Percentiles rank a stretch among this genome's conserved stretches.
Conservation (phyloP, 768 basidiomycete genomes). For the Trametes gibbosa region DNA sequence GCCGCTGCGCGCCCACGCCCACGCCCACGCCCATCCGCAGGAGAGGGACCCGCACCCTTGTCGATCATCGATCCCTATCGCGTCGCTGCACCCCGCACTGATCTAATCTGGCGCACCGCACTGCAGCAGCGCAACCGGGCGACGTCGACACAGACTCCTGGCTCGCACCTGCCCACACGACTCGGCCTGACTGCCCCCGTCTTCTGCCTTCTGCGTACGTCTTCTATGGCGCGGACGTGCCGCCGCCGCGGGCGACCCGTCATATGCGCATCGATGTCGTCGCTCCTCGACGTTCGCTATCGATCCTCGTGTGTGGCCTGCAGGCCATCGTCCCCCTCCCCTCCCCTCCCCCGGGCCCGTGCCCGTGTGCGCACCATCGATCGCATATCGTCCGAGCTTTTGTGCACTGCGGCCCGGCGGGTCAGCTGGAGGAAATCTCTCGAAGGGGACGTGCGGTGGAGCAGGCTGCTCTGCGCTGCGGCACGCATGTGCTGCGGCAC, state of each 20-base stretch:
- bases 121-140: too few species aligned
- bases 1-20: background rate
- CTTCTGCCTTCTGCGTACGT: background rate
- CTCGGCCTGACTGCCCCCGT: background rate
- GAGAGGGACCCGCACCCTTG: background rate
- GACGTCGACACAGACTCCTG: too few species aligned
- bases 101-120: background rate
- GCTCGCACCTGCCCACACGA: too few species aligned
- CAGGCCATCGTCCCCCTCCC: too few species aligned
- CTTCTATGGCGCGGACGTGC: background rate
- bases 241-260: background rate
- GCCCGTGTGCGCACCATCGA: background rate
- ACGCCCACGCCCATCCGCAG: background rate
- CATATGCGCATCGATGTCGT: background rate
- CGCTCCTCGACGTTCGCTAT: background rate
- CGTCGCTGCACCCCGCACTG: background rate
- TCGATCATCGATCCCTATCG: conserved; percentile 15
- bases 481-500: background rate
- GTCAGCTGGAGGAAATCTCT: background rate
- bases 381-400: background rate
- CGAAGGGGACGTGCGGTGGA: conserved; percentile 10
- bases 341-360: too few species aligned
- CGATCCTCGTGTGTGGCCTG: too few species aligned
- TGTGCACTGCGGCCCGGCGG: background rate
- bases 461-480: background rate